Conservation (phyloP, 768 basidiomycete genomes). For the Thelephora aurantiotincta region DNA sequence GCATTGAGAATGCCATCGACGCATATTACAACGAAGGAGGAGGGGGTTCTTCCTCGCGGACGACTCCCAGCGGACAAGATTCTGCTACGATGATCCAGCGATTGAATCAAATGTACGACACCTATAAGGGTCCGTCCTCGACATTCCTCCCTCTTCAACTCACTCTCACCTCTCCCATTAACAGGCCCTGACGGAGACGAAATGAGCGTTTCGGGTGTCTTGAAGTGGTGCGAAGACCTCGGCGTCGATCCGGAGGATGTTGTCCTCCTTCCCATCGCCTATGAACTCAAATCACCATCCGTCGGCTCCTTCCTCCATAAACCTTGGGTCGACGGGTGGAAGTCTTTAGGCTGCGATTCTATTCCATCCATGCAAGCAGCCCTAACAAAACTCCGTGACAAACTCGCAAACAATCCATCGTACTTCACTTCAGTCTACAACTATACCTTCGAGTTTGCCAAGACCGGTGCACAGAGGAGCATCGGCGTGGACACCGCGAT, state of each 20-base stretch:
- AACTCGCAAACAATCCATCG: constrained; percentile 44
- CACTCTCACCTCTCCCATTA: not conserved
- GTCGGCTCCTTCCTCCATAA: constrained; percentile 59
- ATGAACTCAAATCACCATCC: constrained; percentile 60
- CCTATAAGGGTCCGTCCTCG: constrained; percentile 25
- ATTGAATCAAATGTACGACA: constrained; percentile 25
- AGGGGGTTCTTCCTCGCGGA: constrained; percentile 3
- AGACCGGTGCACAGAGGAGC: constrained; percentile 64
- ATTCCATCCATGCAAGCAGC: constrained; percentile 43
- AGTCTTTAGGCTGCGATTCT: constrained; percentile 48
- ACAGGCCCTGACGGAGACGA: constrained; percentile 44
- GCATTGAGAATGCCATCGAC: constrained; percentile 60
- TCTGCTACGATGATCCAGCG: not conserved
- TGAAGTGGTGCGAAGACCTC: constrained; percentile 60
- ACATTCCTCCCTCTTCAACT: not conserved
- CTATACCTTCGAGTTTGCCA: constrained; percentile 71
- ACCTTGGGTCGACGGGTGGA: constrained; percentile 79
- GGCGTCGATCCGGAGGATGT: constrained; percentile 66
- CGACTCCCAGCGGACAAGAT: constrained; percentile 17
- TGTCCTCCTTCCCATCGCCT: constrained; percentile 70
- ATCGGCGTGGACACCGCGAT: constrained; percentile 65
- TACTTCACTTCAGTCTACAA: constrained; percentile 74
- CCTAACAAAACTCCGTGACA: constrained; percentile 38
- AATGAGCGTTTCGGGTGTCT: constrained; percentile 70
- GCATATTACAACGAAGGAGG: constrained; percentile 51